phyloP scores from a whole-genome alignment of 164 flowering plant species.

The Magnolia changhungtana region DNA sequence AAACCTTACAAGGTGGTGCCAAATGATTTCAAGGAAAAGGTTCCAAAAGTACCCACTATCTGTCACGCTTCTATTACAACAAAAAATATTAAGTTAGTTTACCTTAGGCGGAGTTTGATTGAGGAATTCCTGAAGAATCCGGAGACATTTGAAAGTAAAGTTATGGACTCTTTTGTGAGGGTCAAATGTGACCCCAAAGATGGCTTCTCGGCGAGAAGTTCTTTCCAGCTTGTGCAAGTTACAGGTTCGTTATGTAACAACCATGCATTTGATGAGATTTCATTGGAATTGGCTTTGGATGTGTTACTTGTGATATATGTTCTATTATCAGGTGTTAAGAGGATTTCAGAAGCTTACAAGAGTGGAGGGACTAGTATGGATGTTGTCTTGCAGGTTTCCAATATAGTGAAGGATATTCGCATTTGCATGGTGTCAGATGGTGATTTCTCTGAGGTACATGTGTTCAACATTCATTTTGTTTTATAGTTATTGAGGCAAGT shows the following conservation, averaged over 20 bases:
- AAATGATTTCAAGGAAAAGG: conserved; percentile 13
- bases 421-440: conserved; percentile 50
- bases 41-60: conserved; percentile 20
- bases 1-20: conserved; percentile 9
- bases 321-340: conserved; percentile 41
- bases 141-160: conserved; percentile 49
- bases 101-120: conserved; percentile 55
- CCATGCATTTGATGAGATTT: background rate
- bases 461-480: background rate
- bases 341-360: conserved; percentile 9
- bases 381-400: conserved; percentile 35
- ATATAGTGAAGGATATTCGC: conserved; percentile 27
- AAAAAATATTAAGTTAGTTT: conserved; percentile 59
- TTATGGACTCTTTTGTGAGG: conserved; percentile 63
- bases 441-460: conserved; percentile 58
- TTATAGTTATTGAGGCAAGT: background rate
- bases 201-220: conserved; percentile 28
- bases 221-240: conserved; percentile 60
- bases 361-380: conserved; percentile 21
- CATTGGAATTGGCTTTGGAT: background rate
- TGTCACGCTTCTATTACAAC: conserved; percentile 49
- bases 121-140: conserved; percentile 41
- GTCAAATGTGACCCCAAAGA: conserved; percentile 54
- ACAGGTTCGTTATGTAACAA: conserved; percentile 36
- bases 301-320: background rate